Evolutionary conservation across 805 yeast genomes (phyloP).

Genomic region (Candida nonsorbophila): DNA sequence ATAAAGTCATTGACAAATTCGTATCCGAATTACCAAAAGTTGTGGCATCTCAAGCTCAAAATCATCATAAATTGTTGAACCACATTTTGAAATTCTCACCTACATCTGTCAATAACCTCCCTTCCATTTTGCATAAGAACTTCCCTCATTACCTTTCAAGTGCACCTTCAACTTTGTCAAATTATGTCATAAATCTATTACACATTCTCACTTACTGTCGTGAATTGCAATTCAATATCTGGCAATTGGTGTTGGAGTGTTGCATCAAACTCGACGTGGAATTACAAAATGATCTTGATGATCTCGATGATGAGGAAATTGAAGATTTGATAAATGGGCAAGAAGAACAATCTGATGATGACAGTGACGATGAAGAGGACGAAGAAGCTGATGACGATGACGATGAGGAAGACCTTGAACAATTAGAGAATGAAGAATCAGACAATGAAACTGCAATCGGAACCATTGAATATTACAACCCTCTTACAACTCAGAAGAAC

Average conservation of each 20-base stretch:
- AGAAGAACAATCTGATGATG: conserved; percentile 44
- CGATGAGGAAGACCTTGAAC: conserved; percentile 34
- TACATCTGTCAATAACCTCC: conserved; percentile 66
- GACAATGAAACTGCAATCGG: conserved; percentile 16
- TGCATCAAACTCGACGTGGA: conserved; percentile 88
- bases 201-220: conserved; percentile 61
- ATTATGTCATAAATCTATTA: conserved; percentile 64
- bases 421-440: conserved; percentile 19
- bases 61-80: conserved; percentile 56
- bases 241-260: conserved; percentile 78
- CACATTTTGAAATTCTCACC: conserved; percentile 73
- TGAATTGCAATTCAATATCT: conserved; percentile 66
- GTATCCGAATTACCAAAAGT: conserved; percentile 50
- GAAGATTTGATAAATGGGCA: conserved; percentile 44
- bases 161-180: conserved; percentile 45
- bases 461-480: conserved; percentile 16
- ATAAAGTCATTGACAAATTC: conserved; percentile 69
- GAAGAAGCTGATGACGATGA: conserved; percentile 40
- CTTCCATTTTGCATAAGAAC: conserved; percentile 47
- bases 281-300: conserved; percentile 82
- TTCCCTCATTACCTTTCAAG: conserved; percentile 79
- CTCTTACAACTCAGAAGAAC: conserved; percentile 34
- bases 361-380: conserved; percentile 15
- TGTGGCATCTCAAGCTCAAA: conserved; percentile 4
- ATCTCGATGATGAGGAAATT: conserved; percentile 64